Evolutionary conservation across 495 filamentous ascomycete genomes (phyloP).

Genomic region (Aspergillus asperescens): DNA sequence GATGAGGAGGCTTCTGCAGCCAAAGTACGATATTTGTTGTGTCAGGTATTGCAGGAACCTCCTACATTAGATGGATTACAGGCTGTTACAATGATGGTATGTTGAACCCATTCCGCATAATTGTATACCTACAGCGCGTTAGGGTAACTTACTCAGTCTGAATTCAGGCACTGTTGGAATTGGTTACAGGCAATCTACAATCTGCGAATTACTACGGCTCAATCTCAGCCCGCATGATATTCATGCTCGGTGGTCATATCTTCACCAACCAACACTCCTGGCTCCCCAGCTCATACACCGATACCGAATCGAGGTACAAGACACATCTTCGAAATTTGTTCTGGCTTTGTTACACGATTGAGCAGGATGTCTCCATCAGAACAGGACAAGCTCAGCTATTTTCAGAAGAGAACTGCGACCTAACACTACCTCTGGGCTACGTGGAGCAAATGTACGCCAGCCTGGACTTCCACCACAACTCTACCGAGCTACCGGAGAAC

Average conservation of each 20-base stretch:
- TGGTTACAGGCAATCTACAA: slow-evolving; percentile 43
- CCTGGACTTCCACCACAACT: slow-evolving; percentile 20
- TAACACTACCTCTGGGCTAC: slow-evolving; percentile 46
- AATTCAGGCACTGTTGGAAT: slow-evolving; percentile 37
- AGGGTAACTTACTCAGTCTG: neutral
- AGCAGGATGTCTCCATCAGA: slow-evolving; percentile 47
- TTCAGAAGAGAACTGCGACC: slow-evolving; percentile 49
- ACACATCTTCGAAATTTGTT: slow-evolving; percentile 45
- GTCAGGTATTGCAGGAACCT: slow-evolving; percentile 38
- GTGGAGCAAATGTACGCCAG: slow-evolving; percentile 29
- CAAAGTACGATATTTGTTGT: slow-evolving; percentile 37
- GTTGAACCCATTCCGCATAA: slow-evolving; percentile 15
- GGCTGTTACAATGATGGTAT: slow-evolving; percentile 41
- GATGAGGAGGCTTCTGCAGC: slow-evolving; percentile 35
- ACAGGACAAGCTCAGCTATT: slow-evolving; percentile 49
- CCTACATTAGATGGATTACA: slow-evolving; percentile 38
- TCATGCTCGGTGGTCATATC: slow-evolving; percentile 44
- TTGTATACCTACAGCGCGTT: neutral
- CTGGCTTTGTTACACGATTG: slow-evolving; percentile 49
- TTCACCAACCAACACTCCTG: slow-evolving; percentile 6
- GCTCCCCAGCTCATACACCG: neutral
- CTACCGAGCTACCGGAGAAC: slow-evolving; percentile 21
- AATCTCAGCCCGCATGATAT: slow-evolving; percentile 41
- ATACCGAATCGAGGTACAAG: slow-evolving; percentile 17
- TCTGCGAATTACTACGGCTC: slow-evolving; percentile 39